Conservation (phyloP, 2,329 filamentous ascomycete species). For the Aschersonia sp. region DNA sequence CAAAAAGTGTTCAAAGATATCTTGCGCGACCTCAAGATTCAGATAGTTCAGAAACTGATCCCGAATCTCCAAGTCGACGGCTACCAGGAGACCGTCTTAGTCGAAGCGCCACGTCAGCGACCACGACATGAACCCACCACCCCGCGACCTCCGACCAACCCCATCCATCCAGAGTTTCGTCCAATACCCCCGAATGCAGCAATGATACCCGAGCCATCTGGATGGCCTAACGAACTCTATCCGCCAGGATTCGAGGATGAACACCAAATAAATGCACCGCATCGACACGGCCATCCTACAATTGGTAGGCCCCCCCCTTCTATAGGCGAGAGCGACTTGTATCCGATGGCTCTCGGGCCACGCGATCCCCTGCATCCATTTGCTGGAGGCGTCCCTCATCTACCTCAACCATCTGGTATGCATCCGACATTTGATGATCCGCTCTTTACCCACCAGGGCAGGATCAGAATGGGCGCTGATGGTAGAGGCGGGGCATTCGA, state of each 20-base stretch:
- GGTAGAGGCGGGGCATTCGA: conserved; percentile 28
- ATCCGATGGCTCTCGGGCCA: conserved; percentile 75
- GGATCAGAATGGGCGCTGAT: conserved; percentile 17
- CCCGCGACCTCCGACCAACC: no score
- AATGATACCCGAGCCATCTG: no score
- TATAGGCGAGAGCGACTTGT: conserved; percentile 76
- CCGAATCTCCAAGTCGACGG: conserved; percentile 66
- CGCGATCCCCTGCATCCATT: conserved; percentile 66
- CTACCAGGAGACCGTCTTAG: conserved; percentile 48
- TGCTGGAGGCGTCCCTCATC: conserved; percentile 42
- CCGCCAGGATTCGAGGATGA: conserved; percentile 92
- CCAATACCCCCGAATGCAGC: no score
- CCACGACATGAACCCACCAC: conserved; percentile 21
- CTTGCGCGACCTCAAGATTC: conserved; percentile 56
- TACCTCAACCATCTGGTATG: conserved; percentile 67
- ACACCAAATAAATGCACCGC: conserved; percentile 58
- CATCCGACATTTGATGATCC: conserved; percentile 92
- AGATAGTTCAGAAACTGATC: conserved; percentile 72
- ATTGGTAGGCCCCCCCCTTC: conserved; percentile 44
- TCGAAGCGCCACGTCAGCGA: conserved; percentile 11
- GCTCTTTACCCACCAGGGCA: conserved; percentile 50
- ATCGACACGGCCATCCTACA: conserved; percentile 10
- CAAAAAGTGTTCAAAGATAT: conserved; percentile 27
- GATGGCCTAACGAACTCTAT: conserved; percentile 44
- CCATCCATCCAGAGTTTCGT: no score